phyloP scores from a whole-genome alignment of 1,139 yeast genomes.

The Kurtzmaniella quercitrusa region DNA sequence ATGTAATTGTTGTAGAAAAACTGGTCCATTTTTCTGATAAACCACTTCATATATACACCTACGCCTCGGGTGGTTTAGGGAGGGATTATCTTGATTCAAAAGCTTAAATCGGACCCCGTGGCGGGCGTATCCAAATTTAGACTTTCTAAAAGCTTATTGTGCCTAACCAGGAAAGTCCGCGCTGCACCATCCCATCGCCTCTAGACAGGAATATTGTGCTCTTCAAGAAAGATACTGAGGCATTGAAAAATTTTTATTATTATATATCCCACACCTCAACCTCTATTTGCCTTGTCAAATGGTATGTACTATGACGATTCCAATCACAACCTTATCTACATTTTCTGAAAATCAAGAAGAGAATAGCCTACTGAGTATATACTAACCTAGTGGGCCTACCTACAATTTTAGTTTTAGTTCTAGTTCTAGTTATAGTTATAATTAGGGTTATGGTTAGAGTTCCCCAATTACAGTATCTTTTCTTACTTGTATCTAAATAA shows the following conservation, averaged over 20 bases:
- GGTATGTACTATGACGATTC: slow-evolving; percentile 7
- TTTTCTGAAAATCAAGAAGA: slow-evolving; percentile 8
- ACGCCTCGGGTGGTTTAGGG: neutral
- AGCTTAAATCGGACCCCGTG: neutral
- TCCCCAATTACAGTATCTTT: too few species aligned
- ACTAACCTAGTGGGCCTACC: slow-evolving; percentile 5
- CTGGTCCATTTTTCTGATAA: neutral
- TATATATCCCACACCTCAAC: neutral
- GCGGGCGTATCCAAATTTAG: neutral
- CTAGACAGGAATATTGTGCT: neutral
- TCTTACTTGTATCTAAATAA: too few species aligned
- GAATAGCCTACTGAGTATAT: slow-evolving; percentile 6
- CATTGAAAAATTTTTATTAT: neutral
- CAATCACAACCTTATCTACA: slow-evolving; percentile 8
- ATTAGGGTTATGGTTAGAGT: too few species aligned
- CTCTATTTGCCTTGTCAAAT: neutral
- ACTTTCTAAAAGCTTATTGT: neutral
- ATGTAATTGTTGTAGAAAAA: too few species aligned
- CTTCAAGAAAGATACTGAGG: neutral
- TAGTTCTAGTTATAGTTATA: too few species aligned
- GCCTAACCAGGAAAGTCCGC: neutral
- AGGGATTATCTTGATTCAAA: neutral
- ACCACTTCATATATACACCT: neutral
- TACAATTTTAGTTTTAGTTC: too few species aligned
- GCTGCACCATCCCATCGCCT: neutral